Evolutionary conservation across 1,284 basidiomycete genomes (phyloP), one percentile per base, ranked within the genome.

Genomic region (Fistulina hepatica): DNA sequence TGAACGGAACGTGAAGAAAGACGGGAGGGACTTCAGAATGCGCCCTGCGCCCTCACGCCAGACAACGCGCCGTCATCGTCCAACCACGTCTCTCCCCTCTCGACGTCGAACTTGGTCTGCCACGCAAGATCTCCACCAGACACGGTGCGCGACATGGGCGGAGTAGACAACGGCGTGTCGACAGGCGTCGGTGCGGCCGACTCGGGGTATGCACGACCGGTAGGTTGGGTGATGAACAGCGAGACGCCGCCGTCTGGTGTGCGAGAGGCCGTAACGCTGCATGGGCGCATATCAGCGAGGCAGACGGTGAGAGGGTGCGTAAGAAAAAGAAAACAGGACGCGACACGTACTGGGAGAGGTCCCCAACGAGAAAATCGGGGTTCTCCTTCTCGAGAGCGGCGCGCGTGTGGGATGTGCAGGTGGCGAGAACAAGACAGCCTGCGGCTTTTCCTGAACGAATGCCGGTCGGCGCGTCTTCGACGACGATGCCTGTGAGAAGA

Each of bases 381-480:
- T 33, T 39, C 21, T 45, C 44, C 17, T 39, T 42, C 22, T 45
- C 44, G 4, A 45, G 38, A 11, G 44, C 33, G 19, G 33, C 41
- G 24, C 39, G 36, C 13, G 36, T 41, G 34, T 42, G 42, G 5
- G 81, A 83, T n/a, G 88, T 90, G 51, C 82, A 84, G 2, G 89
- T 81, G 1, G 78, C 86, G 10, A 90, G 64, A 0, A 82, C 81
- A 31, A 58, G 66, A 31, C 78, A 67, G 12, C 84, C 84, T n/a
- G 84, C 79, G 5, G 77, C 75, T 32, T 71, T 72, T 7, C 85
- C 88, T 12, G 82, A 67, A 43, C 62, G 66, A 38, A 91, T 60
- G 0, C 88, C 88, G 5, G 81, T 78, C 3, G 85, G 81, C 1
- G 88, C 86, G 54, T 91, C 88, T 52, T 91, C 86, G 10, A 91